These are phyloP conservation scores for Periconia sp. DNA, from an alignment of 2,329 filamentous ascomycete genomes.

Conservation along the genomic window DNA sequence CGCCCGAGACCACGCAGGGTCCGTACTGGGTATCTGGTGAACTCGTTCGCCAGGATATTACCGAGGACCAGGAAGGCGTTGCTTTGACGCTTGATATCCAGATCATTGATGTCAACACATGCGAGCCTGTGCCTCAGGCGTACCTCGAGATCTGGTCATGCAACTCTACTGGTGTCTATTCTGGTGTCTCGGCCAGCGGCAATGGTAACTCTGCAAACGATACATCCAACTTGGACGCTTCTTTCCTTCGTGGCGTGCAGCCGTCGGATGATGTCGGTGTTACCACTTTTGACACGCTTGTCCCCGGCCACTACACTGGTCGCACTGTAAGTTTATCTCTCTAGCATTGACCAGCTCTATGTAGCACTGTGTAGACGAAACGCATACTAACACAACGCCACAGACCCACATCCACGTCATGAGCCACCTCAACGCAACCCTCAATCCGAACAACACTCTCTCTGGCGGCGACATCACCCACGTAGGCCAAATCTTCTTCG, in stretches of 20 bases:
- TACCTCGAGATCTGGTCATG: conserved; percentile 63
- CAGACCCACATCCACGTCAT: conserved; percentile 53
- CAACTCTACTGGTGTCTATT: conserved; percentile 35
- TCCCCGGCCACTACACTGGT: conserved; percentile 50
- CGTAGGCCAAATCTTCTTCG: conserved; percentile 70
- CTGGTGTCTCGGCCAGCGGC: conserved; percentile 45
- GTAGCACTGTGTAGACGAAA: background rate
- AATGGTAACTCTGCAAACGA: conserved; percentile 51
- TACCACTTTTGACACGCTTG: conserved; percentile 55
- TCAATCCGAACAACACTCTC: conserved; percentile 58
- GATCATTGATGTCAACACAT: conserved; percentile 61
- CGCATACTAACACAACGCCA: no score
- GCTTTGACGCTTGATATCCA: conserved; percentile 59
- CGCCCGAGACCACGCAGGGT: conserved; percentile 39
- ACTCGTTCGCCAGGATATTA: conserved; percentile 56
- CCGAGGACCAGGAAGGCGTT: conserved; percentile 56
- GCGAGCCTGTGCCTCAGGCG: conserved; percentile 56
- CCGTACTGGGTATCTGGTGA: conserved; percentile 57
- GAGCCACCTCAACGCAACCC: conserved; percentile 41
- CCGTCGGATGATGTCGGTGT: conserved; percentile 55
- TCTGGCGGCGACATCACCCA: conserved; percentile 59
- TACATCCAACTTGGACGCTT: conserved; percentile 37
- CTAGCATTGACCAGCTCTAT: conserved; percentile 1
- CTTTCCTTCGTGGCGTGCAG: conserved; percentile 57
- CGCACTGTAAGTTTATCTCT: conserved; percentile 13